Base-by-base conservation (phyloP, 108 stramenopile species). In the Nitzschia putrida region DNA sequence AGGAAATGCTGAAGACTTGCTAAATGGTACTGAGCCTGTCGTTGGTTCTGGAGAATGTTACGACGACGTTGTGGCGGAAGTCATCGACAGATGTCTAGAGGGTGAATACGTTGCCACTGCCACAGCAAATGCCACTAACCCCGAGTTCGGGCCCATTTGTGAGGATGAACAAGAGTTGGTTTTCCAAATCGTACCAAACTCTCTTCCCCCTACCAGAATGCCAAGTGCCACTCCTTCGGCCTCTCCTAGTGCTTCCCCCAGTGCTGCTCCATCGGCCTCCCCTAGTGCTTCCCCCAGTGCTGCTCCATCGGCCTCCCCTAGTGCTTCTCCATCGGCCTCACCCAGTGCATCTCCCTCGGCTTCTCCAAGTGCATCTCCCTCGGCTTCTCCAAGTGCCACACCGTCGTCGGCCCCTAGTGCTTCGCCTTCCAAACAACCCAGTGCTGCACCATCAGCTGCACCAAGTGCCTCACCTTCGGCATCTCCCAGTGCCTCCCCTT, bases 71-170 rank as follows among this genome's bases (percentile, higher is more conserved):
- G 24, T 26, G 18, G 12, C 64, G 14, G 54, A 57, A 11, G 23
- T 49, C 0, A 52, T 65, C n/a, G 45, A 73, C 41, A 45, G 63
- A 57, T 73, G 72, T 34, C n/a, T 39, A 18, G 56, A 50, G 45
- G 43, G 61, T 8, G 53, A 57, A 16, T 73, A 65, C 23, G 26
- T 26, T 43, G 64, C 54, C 40, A 55, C 55, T 14, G 64, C 44
- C 10, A 49, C 42, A 16, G 63, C 56, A 14, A 73, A 73, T 22
- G 72, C 64, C n/a, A 58, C 72, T 44, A 65, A 65, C 64, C 64
- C 64, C 13, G 18, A 41, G 14, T 52, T 50, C 4, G 64, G 64
- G 12, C 21, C 53, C 5, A 55, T 56, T 13, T 73, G 72, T 45
- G 51, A 51, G 7, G 64, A 57, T 38, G 1, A 11, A 0, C 56